Evolutionary conservation across 192 early-diverging fungal genomes (phyloP), one percentile per base, ranked within the genome.

Genomic region (Dissophora globulifera): DNA sequence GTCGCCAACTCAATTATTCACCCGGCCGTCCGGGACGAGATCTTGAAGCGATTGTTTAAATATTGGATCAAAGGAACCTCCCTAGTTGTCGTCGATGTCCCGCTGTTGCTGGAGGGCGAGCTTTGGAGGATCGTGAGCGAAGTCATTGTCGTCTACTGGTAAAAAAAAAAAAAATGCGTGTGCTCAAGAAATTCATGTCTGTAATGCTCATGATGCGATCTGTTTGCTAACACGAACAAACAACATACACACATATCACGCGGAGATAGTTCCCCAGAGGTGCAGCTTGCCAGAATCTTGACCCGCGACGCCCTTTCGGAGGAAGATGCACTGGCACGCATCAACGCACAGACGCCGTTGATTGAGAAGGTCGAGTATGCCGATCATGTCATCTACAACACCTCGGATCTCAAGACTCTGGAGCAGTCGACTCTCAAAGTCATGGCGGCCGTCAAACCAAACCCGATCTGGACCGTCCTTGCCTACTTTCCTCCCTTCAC

Each of bases 101-200:
- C 97, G n/a, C 79, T 99, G 46, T 83, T 99, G 56, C 90, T 94
- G 50, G 97, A 99, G 67, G 86, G 90, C 16, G 88, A 91, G 15
- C 68, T 97, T 57, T 83, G 93, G 66, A 81, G 81, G 45, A 88
- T 89, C 60, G 89, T 96, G 26, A 87, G 86, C 38, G 67, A 81
- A 6, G 88, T 88, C 9, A 81, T 93, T 23, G 96, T 98, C 2
- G 90, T 98, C 3, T 95, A 91, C 58, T 91, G 91, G 91, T 94
- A 81, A 72, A n/a, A n/a, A n/a, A n/a, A n/a, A n/a, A n/a, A n/a
- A n/a, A n/a, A n/a, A n/a, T n/a, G n/a, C n/a, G n/a, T n/a, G n/a
- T n/a, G n/a, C n/a, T n/a, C n/a, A n/a, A n/a, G n/a, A n/a, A n/a
- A n/a, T n/a, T n/a, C n/a, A n/a, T n/a, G n/a, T n/a, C n/a, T n/a